Evolutionary conservation across 176 grass and related monocot genomes (phyloP), one percentile per base, ranked within the genome.

Genomic region (Eleusine coracana): DNA sequence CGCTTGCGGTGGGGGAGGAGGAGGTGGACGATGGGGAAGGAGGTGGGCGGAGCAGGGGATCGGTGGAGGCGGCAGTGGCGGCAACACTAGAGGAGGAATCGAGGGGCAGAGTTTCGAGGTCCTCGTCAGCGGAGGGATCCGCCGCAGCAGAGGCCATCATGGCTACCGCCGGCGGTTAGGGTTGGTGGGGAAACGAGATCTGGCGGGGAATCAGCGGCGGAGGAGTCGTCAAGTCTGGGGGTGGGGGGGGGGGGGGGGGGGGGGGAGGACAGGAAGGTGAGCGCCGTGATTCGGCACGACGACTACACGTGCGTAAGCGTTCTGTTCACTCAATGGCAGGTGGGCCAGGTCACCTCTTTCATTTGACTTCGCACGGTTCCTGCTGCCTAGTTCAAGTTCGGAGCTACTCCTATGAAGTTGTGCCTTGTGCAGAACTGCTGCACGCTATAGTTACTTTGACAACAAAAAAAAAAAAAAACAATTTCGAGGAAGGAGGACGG

Each of bases 41-140:
- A 20, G 84, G 84, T 3, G 90, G 87, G 61, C 79, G 89, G 38
- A 95, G 90, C 75, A 98, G 76, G 15, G 96, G 92, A 77, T 97
- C 96, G 52, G 84, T 86, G 5, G 70, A 78, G 2, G 90, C 58
- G 16, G 64, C 63, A 7, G 64, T 68, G 73, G 85, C 86, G 16
- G 79, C 59, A 13, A 88, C 69, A 54, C 42, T 49, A 11, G 85
- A 76, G 71, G 82, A 85, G 21, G 82, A 86, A 61, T 88, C 89
- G 14, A 94, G 66, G 49, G 76, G 61, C 28, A 94, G 86, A 42
- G 74, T 87, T 52, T 91, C 90, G 68, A 92, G 73, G 37, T 92
- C 89, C 65, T 92, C 77, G 70, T 37, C 65, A 56, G 83, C 71
- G 49, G 37, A 41, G 51, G 63, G 15, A 16, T 46, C 54, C 37